Conservation (phyloP, 495 filamentous ascomycete species). For the Antarctomyces pellizariae region DNA sequence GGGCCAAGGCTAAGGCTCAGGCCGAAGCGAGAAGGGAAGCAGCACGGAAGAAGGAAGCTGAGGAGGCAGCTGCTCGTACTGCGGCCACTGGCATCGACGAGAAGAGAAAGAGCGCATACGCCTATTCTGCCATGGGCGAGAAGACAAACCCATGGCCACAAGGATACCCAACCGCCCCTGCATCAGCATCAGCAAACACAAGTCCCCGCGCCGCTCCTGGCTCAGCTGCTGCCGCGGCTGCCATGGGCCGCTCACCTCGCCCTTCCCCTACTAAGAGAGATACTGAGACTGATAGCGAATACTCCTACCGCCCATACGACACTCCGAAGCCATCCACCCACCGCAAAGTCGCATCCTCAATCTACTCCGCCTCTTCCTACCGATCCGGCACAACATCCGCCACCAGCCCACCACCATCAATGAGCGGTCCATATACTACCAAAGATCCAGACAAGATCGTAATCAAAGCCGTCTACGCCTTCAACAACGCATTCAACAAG, state of each 20-base stretch:
- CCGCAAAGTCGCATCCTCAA: slow-evolving; percentile 35
- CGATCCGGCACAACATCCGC: slow-evolving; percentile 63
- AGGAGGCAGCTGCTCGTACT: slow-evolving; percentile 10
- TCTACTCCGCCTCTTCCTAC: slow-evolving; percentile 67
- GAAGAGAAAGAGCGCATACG: slow-evolving; percentile 16
- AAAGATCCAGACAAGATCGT: slow-evolving; percentile 88
- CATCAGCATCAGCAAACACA: slow-evolving; percentile 28
- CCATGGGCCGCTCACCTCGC: slow-evolving; percentile 12
- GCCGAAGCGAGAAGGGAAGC: slow-evolving; percentile 4
- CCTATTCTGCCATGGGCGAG: slow-evolving; percentile 29
- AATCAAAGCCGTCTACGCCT: slow-evolving; percentile 74
- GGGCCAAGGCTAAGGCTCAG: slow-evolving; percentile 7
- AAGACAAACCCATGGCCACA: slow-evolving; percentile 32
- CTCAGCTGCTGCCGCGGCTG: slow-evolving; percentile 12
- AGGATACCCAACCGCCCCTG: slow-evolving; percentile 17
- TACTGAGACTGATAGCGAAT: slow-evolving; percentile 38
- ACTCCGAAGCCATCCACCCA: slow-evolving; percentile 28
- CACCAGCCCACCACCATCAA: slow-evolving; percentile 62
- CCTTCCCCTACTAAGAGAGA: slow-evolving; percentile 18
- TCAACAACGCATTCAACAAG: slow-evolving; percentile 61
- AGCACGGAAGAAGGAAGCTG: slow-evolving; percentile 7
- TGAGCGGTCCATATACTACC: slow-evolving; percentile 52
- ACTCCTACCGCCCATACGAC: slow-evolving; percentile 73
- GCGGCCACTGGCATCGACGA: slow-evolving; percentile 5
- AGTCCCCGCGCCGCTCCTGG: slow-evolving; percentile 9